A percentile compares a stretch with the other conserved stretches of the same genome.
These are phyloP conservation scores for Suillus ampliporus DNA, from an alignment of 768 basidiomycete genomes.

Conservation along the genomic window DNA sequence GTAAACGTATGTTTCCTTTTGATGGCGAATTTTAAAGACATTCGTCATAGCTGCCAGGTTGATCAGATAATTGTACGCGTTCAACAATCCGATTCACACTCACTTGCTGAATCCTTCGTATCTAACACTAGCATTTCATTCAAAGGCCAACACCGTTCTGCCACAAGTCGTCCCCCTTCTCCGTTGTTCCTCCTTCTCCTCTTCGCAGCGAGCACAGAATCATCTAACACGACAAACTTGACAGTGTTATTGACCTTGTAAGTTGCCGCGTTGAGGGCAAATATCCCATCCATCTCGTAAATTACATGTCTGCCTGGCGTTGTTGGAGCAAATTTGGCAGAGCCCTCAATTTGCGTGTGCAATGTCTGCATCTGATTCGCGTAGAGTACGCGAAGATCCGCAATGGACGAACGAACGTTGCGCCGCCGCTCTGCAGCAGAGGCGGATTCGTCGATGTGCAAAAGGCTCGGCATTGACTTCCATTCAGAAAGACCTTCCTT, in stretches of 20 bases:
- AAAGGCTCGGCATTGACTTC: constrained; percentile 92
- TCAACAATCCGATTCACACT: constrained; percentile 29
- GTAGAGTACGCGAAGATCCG: constrained; percentile 92
- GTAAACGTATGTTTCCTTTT: constrained; percentile 95
- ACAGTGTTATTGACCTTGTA: constrained; percentile 91
- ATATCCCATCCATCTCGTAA: constrained; percentile 80
- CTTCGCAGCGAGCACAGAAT: constrained; percentile 87
- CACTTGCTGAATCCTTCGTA: constrained; percentile 93
- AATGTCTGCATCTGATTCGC: constrained; percentile 93
- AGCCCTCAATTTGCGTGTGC: constrained; percentile 90
- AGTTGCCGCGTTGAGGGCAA: constrained; percentile 90
- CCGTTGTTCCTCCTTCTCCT: constrained; percentile 66
- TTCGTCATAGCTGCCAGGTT: constrained; percentile 75
- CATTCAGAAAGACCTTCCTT: constrained; percentile 94
- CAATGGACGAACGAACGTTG: constrained; percentile 87
- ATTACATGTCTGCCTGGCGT: constrained; percentile 92
- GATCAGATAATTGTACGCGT: constrained; percentile 10
- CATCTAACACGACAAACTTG: constrained; percentile 89
- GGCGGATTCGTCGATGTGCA: constrained; percentile 87
- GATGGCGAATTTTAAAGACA: constrained; percentile 92
- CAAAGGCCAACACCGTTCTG: constrained; percentile 91
- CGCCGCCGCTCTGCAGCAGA: constrained; percentile 65
- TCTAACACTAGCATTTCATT: constrained; percentile 95
- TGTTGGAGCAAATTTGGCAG: constrained; percentile 92
- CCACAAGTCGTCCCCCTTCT: constrained; percentile 79